A percentile compares a stretch with the other conserved stretches of the same genome.
Conservation (phyloP, 2,329 filamentous ascomycete species). For the Sporothrix pallida region DNA sequence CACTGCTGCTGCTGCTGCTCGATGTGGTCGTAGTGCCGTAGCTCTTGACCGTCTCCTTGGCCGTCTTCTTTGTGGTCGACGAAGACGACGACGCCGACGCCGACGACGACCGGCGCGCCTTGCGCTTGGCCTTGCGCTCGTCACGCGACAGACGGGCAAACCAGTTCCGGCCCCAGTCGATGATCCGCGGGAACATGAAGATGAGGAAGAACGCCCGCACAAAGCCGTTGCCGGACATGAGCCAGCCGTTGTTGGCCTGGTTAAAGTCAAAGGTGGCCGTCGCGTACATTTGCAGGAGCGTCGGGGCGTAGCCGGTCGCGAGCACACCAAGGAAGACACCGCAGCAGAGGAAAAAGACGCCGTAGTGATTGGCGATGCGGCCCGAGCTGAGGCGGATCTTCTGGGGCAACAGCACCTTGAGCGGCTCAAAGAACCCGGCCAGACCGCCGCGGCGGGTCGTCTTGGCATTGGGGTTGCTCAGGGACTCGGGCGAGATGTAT, state of each 20-base stretch:
- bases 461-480: conserved; percentile 44
- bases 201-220: conserved; percentile 62
- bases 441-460: conserved; percentile 46
- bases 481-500: conserved; percentile 55
- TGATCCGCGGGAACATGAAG: conserved; percentile 59
- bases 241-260: conserved; percentile 61
- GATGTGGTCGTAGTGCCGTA: conserved; percentile 9
- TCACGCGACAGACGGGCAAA: conserved; percentile 33
- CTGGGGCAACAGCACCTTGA: conserved; percentile 66
- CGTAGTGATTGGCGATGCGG: conserved; percentile 60
- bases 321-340: conserved; percentile 72
- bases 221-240: conserved; percentile 62
- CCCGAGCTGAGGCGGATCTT: conserved; percentile 59
- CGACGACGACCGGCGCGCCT: background rate
- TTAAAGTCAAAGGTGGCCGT: conserved; percentile 61
- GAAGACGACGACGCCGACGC: background rate
- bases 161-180: conserved; percentile 46
- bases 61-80: background rate
- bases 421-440: conserved; percentile 65
- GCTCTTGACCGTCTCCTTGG: background rate
- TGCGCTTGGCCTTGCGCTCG: conserved; percentile 17
- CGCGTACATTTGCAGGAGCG: conserved; percentile 65
- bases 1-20: background rate
- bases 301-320: conserved; percentile 70
- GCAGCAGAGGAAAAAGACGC: conserved; percentile 66